Evolutionary conservation across 2,329 filamentous ascomycete genomes (phyloP).

Genomic region (Cytospora schulzeri): DNA sequence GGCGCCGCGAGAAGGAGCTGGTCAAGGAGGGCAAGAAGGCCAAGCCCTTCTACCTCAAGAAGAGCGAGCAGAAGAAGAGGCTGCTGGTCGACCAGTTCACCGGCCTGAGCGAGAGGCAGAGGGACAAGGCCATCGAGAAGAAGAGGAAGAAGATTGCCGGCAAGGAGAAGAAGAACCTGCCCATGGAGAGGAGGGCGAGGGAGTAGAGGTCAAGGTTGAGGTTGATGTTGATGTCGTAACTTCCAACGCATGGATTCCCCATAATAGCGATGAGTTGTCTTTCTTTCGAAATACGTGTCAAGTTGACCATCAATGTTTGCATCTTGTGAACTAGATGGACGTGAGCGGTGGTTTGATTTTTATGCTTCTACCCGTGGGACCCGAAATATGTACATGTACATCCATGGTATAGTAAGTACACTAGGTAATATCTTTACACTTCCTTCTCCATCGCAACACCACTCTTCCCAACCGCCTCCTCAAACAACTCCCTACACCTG

Average conservation of each 20-base stretch:
- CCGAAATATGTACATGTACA: neutral
- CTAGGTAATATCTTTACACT: neutral
- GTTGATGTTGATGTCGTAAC: no score
- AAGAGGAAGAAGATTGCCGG: conserved; percentile 85
- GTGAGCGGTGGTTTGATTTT: conserved; percentile 2
- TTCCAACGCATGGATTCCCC: neutral
- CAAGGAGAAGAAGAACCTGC: conserved; percentile 82
- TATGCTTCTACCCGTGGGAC: neutral
- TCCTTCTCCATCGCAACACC: conserved; percentile 31
- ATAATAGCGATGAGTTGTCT: neutral
- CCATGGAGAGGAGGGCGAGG: conserved; percentile 50
- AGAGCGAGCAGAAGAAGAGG: conserved; percentile 86
- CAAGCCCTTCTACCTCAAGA: conserved; percentile 89
- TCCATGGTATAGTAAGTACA: neutral
- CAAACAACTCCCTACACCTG: conserved; percentile 78
- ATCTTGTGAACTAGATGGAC: neutral
- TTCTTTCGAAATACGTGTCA: neutral
- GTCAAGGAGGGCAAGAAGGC: conserved; percentile 88
- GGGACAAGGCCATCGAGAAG: conserved; percentile 82
- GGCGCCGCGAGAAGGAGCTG: conserved; percentile 79
- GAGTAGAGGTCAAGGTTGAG: conserved; percentile 25
- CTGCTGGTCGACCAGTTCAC: conserved; percentile 78
- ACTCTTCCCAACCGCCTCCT: conserved; percentile 50
- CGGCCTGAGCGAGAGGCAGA: conserved; percentile 81
- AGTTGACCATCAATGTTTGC: neutral